Conservation (phyloP, 2,329 filamentous ascomycete species). For the Exserohilum turcica region DNA sequence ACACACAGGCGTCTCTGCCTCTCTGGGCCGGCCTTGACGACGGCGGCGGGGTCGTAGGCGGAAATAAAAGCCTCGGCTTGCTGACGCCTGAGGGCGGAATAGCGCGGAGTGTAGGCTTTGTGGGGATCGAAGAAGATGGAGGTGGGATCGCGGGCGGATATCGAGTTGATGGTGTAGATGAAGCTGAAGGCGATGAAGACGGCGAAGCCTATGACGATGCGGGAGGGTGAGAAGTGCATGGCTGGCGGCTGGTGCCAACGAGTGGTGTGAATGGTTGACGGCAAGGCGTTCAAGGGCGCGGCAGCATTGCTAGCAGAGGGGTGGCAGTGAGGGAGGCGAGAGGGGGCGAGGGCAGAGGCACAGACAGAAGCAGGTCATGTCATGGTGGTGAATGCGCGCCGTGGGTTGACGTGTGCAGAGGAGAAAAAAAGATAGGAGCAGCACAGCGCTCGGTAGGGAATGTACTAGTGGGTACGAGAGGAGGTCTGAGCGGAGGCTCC, state of each 20-base stretch:
- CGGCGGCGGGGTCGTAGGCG: slow-evolving; percentile 25
- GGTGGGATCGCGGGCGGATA: slow-evolving; percentile 42
- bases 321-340: neutral
- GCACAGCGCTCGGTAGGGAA: slow-evolving; percentile 2
- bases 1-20: slow-evolving; percentile 48
- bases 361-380: slow-evolving; percentile 11
- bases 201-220: slow-evolving; percentile 26
- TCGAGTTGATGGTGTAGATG: slow-evolving; percentile 32
- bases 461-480: slow-evolving; percentile 8
- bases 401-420: neutral
- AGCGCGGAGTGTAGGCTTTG: slow-evolving; percentile 39
- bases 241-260: slow-evolving; percentile 8
- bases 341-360: slow-evolving; percentile 5
- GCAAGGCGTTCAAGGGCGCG: slow-evolving; percentile 9
- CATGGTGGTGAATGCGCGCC: slow-evolving; percentile 9
- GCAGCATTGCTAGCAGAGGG: slow-evolving; percentile 15
- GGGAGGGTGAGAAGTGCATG: slow-evolving; percentile 31
- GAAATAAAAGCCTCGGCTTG: slow-evolving; percentile 39
- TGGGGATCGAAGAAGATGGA: slow-evolving; percentile 45
- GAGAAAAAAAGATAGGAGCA: slow-evolving; percentile 18
- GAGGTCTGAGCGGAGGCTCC: slow-evolving; percentile 12
- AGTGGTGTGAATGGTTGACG: neutral
- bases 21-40: slow-evolving; percentile 20
- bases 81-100: slow-evolving; percentile 38
- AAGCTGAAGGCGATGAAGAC: slow-evolving; percentile 24